Percentiles rank a stretch among this genome's conserved stretches.
Conservation (phyloP, 306 rosid species). For the Dryas drummondii region DNA sequence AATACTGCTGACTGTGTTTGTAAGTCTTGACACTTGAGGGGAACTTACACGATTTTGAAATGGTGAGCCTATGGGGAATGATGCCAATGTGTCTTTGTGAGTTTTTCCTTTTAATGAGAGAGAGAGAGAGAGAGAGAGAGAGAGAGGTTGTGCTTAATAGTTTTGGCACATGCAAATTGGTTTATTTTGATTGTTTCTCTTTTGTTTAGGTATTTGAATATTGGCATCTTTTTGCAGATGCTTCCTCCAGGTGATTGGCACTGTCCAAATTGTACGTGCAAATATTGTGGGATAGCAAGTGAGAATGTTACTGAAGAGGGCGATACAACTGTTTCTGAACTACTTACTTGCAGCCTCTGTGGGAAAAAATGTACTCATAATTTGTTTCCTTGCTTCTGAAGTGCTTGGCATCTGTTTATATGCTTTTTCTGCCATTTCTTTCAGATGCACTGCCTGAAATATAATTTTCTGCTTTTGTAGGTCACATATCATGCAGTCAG, state of each 20-base stretch:
- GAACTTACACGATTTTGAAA: not conserved
- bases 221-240: slow-evolving; percentile 52
- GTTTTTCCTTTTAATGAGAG: not conserved
- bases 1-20: not conserved
- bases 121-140: no score
- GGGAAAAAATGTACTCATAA: slow-evolving; percentile 82
- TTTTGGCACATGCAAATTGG: slow-evolving; percentile 2
- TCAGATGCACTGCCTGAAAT: slow-evolving; percentile 22
- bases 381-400: slow-evolving; percentile 23
- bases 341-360: slow-evolving; percentile 65
- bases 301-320: slow-evolving; percentile 41
- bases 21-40: slow-evolving; percentile 2
- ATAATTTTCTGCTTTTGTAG: slow-evolving; percentile 41
- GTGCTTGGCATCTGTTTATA: slow-evolving; percentile 16
- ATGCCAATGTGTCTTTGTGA: not conserved
- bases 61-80: no score
- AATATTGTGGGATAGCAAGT: slow-evolving; percentile 67
- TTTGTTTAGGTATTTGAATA: slow-evolving; percentile 13
- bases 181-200: slow-evolving; percentile 6
- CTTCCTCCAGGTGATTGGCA: slow-evolving; percentile 96
- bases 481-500: slow-evolving; percentile 60
- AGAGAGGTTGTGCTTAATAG: not conserved
- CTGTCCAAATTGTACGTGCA: slow-evolving; percentile 93
- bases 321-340: slow-evolving; percentile 31
- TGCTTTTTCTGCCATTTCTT: slow-evolving; percentile 16